Percentiles rank a stretch among this genome's conserved stretches.
Evolutionary conservation across 192 early-diverging fungal species (phyloP).

Genomic region (Coemansia sp.): DNA sequence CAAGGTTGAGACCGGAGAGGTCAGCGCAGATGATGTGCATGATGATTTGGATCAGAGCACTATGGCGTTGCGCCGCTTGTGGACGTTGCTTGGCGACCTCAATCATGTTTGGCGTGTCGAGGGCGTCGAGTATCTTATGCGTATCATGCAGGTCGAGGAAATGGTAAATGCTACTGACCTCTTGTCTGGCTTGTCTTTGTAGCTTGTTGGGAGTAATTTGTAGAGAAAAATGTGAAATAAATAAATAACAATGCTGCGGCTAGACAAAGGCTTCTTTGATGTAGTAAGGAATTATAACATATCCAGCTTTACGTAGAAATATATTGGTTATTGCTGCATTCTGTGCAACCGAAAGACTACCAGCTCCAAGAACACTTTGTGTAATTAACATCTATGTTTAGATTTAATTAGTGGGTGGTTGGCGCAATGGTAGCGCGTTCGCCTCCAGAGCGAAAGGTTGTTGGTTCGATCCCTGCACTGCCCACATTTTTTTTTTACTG

Average conservation of each 20-base stretch:
- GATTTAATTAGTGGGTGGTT: slow-evolving; percentile 12
- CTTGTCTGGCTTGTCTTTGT: slow-evolving; percentile 28
- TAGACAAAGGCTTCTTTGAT: too few species aligned
- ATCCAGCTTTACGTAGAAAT: too few species aligned
- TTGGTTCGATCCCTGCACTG: slow-evolving; percentile 47
- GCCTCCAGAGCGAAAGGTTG: slow-evolving; percentile 53
- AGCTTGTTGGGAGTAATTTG: not conserved
- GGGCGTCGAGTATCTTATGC: slow-evolving; percentile 34
- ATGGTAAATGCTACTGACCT: slow-evolving; percentile 42
- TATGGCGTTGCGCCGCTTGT: slow-evolving; percentile 18
- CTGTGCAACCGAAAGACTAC: too few species aligned
- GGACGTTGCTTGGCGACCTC: slow-evolving; percentile 34
- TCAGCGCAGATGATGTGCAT: not conserved
- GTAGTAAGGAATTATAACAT: too few species aligned
- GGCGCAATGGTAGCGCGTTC: slow-evolving; percentile 51
- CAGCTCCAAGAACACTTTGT: too few species aligned
- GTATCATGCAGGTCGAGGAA: slow-evolving; percentile 45
- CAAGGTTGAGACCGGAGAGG: slow-evolving; percentile 9
- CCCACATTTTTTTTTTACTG: slow-evolving; percentile 8
- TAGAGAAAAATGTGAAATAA: not conserved
- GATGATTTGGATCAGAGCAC: slow-evolving; percentile 14
- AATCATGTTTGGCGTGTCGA: slow-evolving; percentile 27
- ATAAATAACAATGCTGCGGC: too few species aligned
- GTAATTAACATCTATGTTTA: too few species aligned
- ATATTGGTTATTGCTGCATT: too few species aligned